Conservation (phyloP, 495 filamentous ascomycete species). For the Cladorrhinum samala region DNA sequence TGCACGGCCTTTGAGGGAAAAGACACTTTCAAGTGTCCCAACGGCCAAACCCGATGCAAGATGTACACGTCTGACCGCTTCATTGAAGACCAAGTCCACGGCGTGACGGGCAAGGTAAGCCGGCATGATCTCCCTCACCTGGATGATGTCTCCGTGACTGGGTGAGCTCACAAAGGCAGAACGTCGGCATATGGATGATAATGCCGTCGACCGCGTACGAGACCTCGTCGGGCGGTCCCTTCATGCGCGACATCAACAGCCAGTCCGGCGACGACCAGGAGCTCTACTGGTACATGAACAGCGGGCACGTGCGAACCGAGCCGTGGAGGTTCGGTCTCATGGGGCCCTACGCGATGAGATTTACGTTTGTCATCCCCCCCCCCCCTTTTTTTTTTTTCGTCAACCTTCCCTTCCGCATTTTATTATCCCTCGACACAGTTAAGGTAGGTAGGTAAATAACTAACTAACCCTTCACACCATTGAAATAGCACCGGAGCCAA, state of each 20-base stretch:
- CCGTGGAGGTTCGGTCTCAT: constrained; percentile 51
- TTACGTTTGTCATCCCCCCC: constrained; percentile 42
- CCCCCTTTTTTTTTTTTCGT: too few relatives aligned
- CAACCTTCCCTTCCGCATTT: too few relatives aligned
- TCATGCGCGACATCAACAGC: constrained; percentile 54
- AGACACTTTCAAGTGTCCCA: constrained; percentile 50
- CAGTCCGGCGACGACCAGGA: constrained; percentile 52
- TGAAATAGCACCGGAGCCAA: constrained; percentile 38
- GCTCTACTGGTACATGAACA: constrained; percentile 61
- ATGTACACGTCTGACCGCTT: constrained; percentile 58
- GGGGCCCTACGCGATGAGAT: constrained; percentile 54
- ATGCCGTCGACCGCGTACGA: constrained; percentile 38
- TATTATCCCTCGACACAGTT: too few relatives aligned
- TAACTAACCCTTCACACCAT: background rate
- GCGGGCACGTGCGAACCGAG: constrained; percentile 53
- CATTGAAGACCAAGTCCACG: constrained; percentile 54
- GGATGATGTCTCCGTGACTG: background rate
- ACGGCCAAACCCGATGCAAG: constrained; percentile 54
- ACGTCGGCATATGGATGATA: constrained; percentile 39
- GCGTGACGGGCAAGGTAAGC: constrained; percentile 35
- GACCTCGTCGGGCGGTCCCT: constrained; percentile 44
- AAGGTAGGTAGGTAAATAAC: too few relatives aligned
- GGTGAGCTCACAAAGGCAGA: constrained; percentile 18
- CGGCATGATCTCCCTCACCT: too few relatives aligned
- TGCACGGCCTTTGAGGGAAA: constrained; percentile 49